phyloP scores from a whole-genome alignment of 2,329 filamentous ascomycete species.

The Phoma herbarum region DNA sequence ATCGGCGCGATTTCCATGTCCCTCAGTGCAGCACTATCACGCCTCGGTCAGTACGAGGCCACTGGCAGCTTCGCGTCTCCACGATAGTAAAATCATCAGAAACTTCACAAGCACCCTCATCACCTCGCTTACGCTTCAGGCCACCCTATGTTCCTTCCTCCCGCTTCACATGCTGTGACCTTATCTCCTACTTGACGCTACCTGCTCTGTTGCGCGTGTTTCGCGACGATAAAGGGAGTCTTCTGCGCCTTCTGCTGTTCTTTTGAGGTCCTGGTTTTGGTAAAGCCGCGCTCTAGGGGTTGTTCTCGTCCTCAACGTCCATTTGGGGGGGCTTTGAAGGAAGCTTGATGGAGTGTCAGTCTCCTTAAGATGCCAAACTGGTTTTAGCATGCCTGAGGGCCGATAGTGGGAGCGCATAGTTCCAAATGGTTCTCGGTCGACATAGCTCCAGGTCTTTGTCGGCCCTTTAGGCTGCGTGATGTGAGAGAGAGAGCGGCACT shows the following conservation, averaged over 20 bases:
- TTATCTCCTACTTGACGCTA: neutral
- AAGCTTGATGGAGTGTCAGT: too few species aligned
- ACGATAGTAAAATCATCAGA: too few species aligned
- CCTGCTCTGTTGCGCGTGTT: neutral
- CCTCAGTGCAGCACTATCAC: too few species aligned
- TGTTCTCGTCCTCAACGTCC: too few species aligned
- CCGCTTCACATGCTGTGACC: neutral
- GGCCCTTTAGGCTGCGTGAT: conserved; percentile 9
- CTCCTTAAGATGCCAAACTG: too few species aligned
- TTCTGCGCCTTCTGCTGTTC: neutral
- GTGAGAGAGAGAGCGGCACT: conserved; percentile 26
- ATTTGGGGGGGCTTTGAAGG: too few species aligned
- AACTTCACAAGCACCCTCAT: neutral
- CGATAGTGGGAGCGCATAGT: conserved; percentile 31
- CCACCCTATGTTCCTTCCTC: neutral
- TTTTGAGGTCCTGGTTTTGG: neutral
- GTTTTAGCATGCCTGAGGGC: conserved; percentile 21
- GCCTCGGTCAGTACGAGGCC: too few species aligned
- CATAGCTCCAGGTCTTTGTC: neutral
- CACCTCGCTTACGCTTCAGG: neutral
- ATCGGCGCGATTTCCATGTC: too few species aligned
- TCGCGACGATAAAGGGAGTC: too few species aligned
- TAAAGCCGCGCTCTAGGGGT: neutral
- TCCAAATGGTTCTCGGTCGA: conserved; percentile 22
- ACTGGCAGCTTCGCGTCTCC: too few species aligned